Evolutionary conservation across 805 yeast species (phyloP).

Genomic region (Suhomyces faveliae): DNA sequence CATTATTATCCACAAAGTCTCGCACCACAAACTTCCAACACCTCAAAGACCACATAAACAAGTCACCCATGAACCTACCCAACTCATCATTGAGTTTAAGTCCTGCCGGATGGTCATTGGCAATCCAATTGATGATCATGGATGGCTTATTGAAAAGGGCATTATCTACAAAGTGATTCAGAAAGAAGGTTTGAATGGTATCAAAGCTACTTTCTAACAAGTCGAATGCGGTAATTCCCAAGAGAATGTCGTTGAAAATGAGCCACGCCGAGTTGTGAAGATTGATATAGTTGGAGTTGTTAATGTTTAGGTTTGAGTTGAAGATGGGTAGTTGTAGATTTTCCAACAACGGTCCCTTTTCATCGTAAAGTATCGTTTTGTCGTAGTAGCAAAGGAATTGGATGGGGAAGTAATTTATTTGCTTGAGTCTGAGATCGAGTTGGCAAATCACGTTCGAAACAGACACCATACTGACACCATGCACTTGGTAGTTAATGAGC

Average conservation of each 20-base stretch:
- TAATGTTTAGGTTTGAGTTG: slow-evolving; percentile 36
- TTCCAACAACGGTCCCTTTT: slow-evolving; percentile 41
- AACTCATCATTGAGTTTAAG: slow-evolving; percentile 86
- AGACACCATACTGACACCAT: slow-evolving; percentile 30
- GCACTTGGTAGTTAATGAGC: slow-evolving; percentile 27
- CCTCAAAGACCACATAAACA: slow-evolving; percentile 80
- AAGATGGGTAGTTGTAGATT: slow-evolving; percentile 37
- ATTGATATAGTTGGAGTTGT: slow-evolving; percentile 60
- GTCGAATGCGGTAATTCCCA: slow-evolving; percentile 62
- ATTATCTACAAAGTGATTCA: slow-evolving; percentile 31
- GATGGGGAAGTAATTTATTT: slow-evolving; percentile 72
- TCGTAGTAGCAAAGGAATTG: slow-evolving; percentile 65
- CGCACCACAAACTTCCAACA: slow-evolving; percentile 48
- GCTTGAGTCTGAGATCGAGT: slow-evolving; percentile 72
- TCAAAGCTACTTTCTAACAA: slow-evolving; percentile 37
- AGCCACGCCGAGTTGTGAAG: slow-evolving; percentile 90
- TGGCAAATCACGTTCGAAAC: slow-evolving; percentile 71
- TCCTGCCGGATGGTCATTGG: slow-evolving; percentile 84
- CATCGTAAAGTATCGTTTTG: slow-evolving; percentile 20
- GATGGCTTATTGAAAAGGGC: slow-evolving; percentile 47
- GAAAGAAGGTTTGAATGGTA: slow-evolving; percentile 22
- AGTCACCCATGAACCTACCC: slow-evolving; percentile 80
- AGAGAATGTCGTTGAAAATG: slow-evolving; percentile 72
- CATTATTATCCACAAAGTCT: slow-evolving; percentile 8
- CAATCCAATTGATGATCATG: slow-evolving; percentile 64